phyloP scores from a whole-genome alignment of 2,329 filamentous ascomycete species.

The Calonectria pseudoturangicola region DNA sequence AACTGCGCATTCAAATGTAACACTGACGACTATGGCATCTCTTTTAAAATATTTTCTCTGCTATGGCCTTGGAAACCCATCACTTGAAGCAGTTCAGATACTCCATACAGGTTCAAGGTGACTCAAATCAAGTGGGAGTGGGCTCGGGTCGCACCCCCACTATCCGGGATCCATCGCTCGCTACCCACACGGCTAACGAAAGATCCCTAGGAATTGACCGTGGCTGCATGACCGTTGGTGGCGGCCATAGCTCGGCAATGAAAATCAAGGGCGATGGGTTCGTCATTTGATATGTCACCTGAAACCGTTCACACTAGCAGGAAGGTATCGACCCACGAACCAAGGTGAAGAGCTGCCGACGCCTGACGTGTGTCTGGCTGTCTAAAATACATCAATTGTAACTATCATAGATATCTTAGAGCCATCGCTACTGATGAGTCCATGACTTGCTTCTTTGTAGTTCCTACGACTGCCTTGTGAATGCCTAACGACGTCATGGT shows the following conservation, averaged over 20 bases:
- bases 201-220: neutral
- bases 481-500: neutral
- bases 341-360: neutral
- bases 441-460: neutral
- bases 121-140: neutral
- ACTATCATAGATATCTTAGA: neutral
- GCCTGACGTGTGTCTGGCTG: neutral
- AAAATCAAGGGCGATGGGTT: neutral
- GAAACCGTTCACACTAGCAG: constrained; percentile 29
- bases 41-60: neutral
- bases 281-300: constrained; percentile 27
- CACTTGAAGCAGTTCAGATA: neutral
- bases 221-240: constrained; percentile 8
- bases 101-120: neutral
- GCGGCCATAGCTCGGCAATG: constrained; percentile 8
- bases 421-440: too few species aligned
- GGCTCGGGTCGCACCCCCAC: neutral
- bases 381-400: too few species aligned
- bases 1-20: too few species aligned
- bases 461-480: neutral
- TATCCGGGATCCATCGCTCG: neutral
- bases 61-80: neutral
- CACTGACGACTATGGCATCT: neutral
- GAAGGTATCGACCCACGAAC: constrained; percentile 10
- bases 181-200: constrained; percentile 1